These are phyloP conservation scores for Diplocarpon mali DNA, from an alignment of 2,329 filamentous ascomycete species.

Conservation along the genomic window DNA sequence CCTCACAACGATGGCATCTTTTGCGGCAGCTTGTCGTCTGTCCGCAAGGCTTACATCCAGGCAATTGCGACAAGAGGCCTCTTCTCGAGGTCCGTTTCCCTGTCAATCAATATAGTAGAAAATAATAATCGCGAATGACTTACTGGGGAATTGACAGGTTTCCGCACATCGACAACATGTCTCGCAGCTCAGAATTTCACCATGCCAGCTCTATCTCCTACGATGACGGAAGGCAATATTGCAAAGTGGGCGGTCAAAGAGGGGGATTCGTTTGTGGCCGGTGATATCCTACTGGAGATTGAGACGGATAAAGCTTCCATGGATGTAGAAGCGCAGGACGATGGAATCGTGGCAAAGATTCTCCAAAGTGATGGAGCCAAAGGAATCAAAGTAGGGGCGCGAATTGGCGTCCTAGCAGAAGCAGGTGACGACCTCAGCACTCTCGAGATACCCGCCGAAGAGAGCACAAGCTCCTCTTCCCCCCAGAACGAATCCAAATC, in stretches of 20 bases:
- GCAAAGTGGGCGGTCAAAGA: conserved; percentile 78
- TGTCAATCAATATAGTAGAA: neutral
- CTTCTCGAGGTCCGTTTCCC: conserved; percentile 42
- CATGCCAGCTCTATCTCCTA: conserved; percentile 85
- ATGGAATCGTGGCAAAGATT: conserved; percentile 79
- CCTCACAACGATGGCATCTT: conserved; percentile 48
- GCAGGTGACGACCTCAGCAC: conserved; percentile 65
- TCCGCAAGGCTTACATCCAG: conserved; percentile 48
- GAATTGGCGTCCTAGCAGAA: conserved; percentile 78
- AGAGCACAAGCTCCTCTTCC: conserved; percentile 28
- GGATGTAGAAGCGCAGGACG: conserved; percentile 89
- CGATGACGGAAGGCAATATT: conserved; percentile 91
- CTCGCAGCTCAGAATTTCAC: conserved; percentile 76
- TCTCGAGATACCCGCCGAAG: conserved; percentile 66
- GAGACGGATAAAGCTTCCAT: conserved; percentile 92
- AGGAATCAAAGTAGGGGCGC: conserved; percentile 62
- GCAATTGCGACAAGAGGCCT: conserved; percentile 41
- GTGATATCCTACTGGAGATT: conserved; percentile 82
- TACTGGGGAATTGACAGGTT: conserved; percentile 36
- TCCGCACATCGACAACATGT: conserved; percentile 49
- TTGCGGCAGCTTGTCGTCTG: conserved; percentile 51
- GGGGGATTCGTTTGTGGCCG: conserved; percentile 69
- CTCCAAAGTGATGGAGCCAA: conserved; percentile 63
- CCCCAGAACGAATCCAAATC: conserved; percentile 24
- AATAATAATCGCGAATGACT: conserved; percentile 4